Conservation (phyloP, 2,329 filamentous ascomycete species). For the Ceratocystiopsis minuta region DNA sequence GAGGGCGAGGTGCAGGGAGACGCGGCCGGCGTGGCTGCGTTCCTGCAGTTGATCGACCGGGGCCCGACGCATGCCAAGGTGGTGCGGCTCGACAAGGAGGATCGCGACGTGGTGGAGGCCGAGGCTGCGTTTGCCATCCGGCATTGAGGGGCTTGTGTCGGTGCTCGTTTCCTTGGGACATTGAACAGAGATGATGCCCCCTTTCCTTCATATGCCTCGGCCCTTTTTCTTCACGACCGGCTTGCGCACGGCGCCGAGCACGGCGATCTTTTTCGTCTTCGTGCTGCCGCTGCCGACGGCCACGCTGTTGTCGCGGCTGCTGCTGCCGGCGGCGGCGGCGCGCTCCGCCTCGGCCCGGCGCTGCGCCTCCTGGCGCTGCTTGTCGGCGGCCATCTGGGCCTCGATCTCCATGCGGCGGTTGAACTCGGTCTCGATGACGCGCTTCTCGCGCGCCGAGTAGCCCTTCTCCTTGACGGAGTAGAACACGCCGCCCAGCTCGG, state of each 20-base stretch:
- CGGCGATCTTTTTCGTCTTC: constrained; percentile 36
- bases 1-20: constrained; percentile 76
- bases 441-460: constrained; percentile 71
- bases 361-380: constrained; percentile 44
- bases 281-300: constrained; percentile 13
- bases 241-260: constrained; percentile 44
- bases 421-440: constrained; percentile 79
- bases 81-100: constrained; percentile 51
- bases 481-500: constrained; percentile 89
- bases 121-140: constrained; percentile 49
- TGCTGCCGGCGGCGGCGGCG: no score
- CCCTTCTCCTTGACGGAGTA: constrained; percentile 97
- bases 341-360: constrained; percentile 30
- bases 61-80: constrained; percentile 61
- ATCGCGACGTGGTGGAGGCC: constrained; percentile 44
- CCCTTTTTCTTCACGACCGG: constrained; percentile 38
- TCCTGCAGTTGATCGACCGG: constrained; percentile 56
- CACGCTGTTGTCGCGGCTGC: constrained; percentile 18
- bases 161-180: constrained; percentile 5
- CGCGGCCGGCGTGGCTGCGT: constrained; percentile 42
- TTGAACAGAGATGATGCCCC: no score
- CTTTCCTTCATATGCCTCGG: constrained; percentile 25
- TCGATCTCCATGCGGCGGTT: constrained; percentile 89
- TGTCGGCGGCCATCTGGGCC: constrained; percentile 76
- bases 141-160: constrained; percentile 11